Base-by-base conservation (phyloP, 2,329 filamentous ascomycete genomes). In the Aspergillus luchuensis region DNA sequence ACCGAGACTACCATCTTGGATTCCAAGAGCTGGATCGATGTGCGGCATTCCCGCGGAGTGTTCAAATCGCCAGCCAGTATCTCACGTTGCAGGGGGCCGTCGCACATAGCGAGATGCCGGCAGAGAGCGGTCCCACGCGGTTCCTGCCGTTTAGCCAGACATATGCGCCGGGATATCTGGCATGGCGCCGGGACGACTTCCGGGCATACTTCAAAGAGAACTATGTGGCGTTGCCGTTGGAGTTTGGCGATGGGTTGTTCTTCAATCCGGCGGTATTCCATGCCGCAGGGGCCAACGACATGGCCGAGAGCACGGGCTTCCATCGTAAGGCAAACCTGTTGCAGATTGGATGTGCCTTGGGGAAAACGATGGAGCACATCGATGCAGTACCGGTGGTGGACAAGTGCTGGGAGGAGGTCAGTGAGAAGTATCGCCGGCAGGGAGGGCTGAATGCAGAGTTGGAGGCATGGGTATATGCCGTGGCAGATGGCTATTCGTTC, bases 231-330 rank as follows among this genome's bases (percentile, higher is more conserved):
- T 67, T 87, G 10, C 81, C 85, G 1, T 65, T 89, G 58, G 64
- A 73, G 2, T 77, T 82, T 45, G 86, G 87, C 0, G 86, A 89
- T 65, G 87, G 84, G 0, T 65, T 89, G 0, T 89, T 88, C 70
- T 89, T 89, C 73, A 87, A 85, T 58, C 86, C 86, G 0, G 86
- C 84, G 1, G 73, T 89, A 0, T 85, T 87, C 63, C 86, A 89
- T 68, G 86, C 86, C 1, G 87, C 87, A 0, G 87, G 87, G 0
- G 80, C 82, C 63, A 89, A 89, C 66, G 67, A 72, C 15, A 78
- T 25, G 8, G 2, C 57, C 0, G 45, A 28, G 1, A 55, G 57
- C 3, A 69, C 71, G 8, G 77, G 78, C 17, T 74, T 87, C 25
- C 71, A 83, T 23, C 80, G 87, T 1, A 81, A 80, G 30, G 86